These are phyloP conservation scores for Hymenoscyphus fructigenus DNA, from an alignment of 2,329 filamentous ascomycete species.

Conservation along the genomic window DNA sequence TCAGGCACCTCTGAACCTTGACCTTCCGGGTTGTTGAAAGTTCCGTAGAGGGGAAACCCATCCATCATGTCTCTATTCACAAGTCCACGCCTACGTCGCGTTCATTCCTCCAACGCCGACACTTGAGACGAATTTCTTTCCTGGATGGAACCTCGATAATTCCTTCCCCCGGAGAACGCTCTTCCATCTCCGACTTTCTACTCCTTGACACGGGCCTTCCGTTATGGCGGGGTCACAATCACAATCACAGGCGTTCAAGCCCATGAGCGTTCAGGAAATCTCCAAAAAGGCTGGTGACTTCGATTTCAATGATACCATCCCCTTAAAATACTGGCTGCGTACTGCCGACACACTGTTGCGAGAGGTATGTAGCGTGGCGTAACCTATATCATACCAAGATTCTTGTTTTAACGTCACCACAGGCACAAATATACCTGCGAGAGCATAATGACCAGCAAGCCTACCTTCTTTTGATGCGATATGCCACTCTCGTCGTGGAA, in stretches of 20 bases:
- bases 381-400: not conserved
- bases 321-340: conserved; percentile 77
- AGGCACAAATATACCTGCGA: conserved; percentile 82
- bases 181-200: not conserved
- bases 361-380: conserved; percentile 59
- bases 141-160: not conserved
- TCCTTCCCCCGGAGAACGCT: not conserved
- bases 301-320: conserved; percentile 74
- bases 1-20: not conserved
- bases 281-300: conserved; percentile 74
- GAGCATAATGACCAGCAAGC: conserved; percentile 87
- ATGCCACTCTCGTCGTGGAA: conserved; percentile 79
- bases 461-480: conserved; percentile 87
- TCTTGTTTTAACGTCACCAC: conserved; percentile 11
- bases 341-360: conserved; percentile 77
- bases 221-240: conserved; percentile 33
- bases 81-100: not conserved
- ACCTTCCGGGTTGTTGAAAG: not conserved
- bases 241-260: conserved; percentile 39
- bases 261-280: conserved; percentile 76
- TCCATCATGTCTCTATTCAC: not conserved
- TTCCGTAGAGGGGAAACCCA: not conserved
- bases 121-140: not conserved
- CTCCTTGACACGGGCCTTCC: conserved; percentile 5
- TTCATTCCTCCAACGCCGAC: not conserved